Percentiles rank a stretch among this genome's conserved stretches.
Evolutionary conservation across 805 yeast species (phyloP).

Genomic region (Candida maesae): DNA sequence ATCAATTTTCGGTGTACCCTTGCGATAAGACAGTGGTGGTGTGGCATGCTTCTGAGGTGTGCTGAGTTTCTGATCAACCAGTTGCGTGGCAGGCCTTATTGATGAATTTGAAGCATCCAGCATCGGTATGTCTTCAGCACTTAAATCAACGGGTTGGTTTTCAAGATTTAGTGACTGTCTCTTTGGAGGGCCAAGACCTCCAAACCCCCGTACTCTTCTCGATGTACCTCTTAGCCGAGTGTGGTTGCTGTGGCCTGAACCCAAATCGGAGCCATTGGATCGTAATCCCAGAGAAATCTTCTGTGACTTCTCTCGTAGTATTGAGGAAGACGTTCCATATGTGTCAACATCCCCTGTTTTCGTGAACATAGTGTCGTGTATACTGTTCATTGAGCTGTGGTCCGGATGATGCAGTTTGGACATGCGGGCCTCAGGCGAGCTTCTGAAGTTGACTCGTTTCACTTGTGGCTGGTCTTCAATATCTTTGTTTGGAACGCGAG

Average conservation of each 20-base stretch:
- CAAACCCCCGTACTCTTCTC: conserved; percentile 27
- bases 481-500: too few relatives aligned
- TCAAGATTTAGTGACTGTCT: conserved; percentile 23
- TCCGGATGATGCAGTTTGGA: conserved; percentile 13
- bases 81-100: too few relatives aligned
- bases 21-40: background rate
- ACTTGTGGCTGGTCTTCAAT: too few relatives aligned
- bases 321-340: conserved; percentile 18
- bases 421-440: conserved; percentile 13
- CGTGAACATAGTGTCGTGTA: conserved; percentile 24
- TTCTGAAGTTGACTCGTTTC: conserved; percentile 25
- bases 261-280: conserved; percentile 12
- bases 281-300: conserved; percentile 20
- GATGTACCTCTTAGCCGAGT: conserved; percentile 28
- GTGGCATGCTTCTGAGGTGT: background rate
- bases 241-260: conserved; percentile 15
- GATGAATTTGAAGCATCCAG: conserved; percentile 11
- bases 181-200: conserved; percentile 35
- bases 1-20: conserved; percentile 16
- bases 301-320: conserved; percentile 9
- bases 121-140: conserved; percentile 24
- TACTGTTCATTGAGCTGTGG: conserved; percentile 16
- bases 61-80: background rate
- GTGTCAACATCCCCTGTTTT: conserved; percentile 15
- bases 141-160: conserved; percentile 1